phyloP scores from a whole-genome alignment of 805 yeast genomes.

The Wickerhamiella galacta region DNA sequence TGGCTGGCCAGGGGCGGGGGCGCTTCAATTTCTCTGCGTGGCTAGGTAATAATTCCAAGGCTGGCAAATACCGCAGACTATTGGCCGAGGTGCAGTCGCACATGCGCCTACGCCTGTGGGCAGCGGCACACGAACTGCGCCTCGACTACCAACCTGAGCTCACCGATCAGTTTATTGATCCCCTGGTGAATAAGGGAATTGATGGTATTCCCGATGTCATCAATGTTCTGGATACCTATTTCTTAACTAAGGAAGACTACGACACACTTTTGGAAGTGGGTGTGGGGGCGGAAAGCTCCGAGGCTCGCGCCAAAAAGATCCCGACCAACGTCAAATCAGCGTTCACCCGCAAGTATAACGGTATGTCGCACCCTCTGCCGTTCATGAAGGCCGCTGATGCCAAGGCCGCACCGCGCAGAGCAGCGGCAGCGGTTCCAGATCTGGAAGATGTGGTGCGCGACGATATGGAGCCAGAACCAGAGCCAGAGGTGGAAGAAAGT shows the following conservation, averaged over 20 bases:
- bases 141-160: conserved; percentile 58
- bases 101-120: conserved; percentile 60
- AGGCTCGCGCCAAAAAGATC: conserved; percentile 39
- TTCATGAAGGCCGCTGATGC: conserved; percentile 39
- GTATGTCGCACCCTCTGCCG: conserved; percentile 64
- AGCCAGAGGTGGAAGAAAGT: conserved; percentile 21
- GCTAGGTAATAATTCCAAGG: conserved; percentile 82
- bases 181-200: conserved; percentile 37
- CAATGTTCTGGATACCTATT: conserved; percentile 67
- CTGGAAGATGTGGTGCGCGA: conserved; percentile 57
- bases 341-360: conserved; percentile 74
- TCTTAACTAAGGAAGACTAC: conserved; percentile 81
- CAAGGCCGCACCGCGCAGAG: conserved; percentile 20
- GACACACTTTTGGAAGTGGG: conserved; percentile 72
- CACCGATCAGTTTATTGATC: conserved; percentile 37
- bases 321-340: conserved; percentile 68
- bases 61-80: conserved; percentile 57
- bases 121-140: conserved; percentile 59
- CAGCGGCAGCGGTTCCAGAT: too few species aligned
- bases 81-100: conserved; percentile 83
- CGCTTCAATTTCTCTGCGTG: conserved; percentile 68
- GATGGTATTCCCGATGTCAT: conserved; percentile 55
- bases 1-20: conserved; percentile 54
- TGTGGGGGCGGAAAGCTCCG: conserved; percentile 37
- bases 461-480: conserved; percentile 22